Evolutionary conservation across 352 stramenopile species (phyloP).

Genomic region (Blastocystis sp.): DNA sequence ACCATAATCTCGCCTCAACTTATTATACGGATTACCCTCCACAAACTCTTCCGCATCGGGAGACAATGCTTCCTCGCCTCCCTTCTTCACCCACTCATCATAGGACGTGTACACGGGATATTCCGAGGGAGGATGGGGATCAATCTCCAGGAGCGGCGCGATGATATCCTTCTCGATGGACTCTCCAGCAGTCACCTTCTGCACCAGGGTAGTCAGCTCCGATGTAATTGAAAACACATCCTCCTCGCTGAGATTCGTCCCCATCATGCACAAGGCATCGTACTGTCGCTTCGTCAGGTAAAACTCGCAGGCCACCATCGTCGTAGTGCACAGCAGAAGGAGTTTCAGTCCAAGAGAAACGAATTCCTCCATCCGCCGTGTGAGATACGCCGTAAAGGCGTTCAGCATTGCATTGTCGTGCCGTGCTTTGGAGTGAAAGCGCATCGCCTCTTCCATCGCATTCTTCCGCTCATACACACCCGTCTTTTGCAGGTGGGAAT

Average conservation of each 20-base stretch:
- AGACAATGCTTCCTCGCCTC: background rate
- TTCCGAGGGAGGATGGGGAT: background rate
- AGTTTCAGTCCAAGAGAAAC: background rate
- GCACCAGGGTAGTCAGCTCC: background rate
- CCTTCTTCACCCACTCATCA: constrained; percentile 27
- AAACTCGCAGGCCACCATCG: constrained; percentile 20
- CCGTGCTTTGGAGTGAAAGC: constrained; percentile 28
- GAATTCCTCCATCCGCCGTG: constrained; percentile 2
- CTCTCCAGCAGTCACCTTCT: background rate
- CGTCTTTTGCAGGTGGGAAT: constrained; percentile 39
- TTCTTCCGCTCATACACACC: constrained; percentile 23
- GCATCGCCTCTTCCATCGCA: background rate
- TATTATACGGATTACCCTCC: background rate
- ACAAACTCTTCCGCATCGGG: background rate
- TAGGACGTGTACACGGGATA: constrained; percentile 35
- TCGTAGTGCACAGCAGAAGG: background rate
- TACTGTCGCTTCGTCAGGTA: constrained; percentile 55
- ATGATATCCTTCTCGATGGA: constrained; percentile 20
- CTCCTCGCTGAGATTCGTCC: constrained; percentile 49
- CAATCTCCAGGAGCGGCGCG: background rate
- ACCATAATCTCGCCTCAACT: background rate
- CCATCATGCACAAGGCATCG: background rate
- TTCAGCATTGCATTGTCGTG: constrained; percentile 51
- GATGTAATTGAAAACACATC: background rate
- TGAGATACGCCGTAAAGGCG: constrained; percentile 5